Evolutionary conservation across 495 filamentous ascomycete genomes (phyloP).

Genomic region (Talaromyces ruber): DNA sequence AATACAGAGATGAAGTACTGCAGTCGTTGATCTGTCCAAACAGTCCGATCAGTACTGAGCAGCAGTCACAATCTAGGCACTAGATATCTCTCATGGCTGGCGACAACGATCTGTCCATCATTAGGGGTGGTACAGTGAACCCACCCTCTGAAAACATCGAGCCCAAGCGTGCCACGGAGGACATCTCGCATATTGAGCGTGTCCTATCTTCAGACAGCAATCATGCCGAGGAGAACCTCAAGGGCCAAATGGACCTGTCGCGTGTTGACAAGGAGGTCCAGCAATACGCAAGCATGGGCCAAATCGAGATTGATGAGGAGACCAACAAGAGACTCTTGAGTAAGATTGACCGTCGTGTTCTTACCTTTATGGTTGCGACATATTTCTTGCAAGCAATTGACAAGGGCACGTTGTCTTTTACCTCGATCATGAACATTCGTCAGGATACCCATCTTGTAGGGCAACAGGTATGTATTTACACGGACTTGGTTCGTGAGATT

Average conservation of each 20-base stretch:
- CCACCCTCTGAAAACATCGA: neutral
- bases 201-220: neutral
- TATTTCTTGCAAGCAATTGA: constrained; percentile 71
- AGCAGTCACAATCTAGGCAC: neutral
- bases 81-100: neutral
- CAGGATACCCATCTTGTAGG: constrained; percentile 44
- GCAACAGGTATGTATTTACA: constrained; percentile 28
- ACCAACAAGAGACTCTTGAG: constrained; percentile 41
- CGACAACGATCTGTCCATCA: neutral
- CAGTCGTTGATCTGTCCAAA: neutral
- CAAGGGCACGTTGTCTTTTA: constrained; percentile 62
- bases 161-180: neutral
- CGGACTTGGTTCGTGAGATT: neutral
- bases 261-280: constrained; percentile 57
- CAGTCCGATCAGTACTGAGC: neutral
- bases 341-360: constrained; percentile 47
- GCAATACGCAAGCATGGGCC: constrained; percentile 45
- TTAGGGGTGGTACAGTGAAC: neutral
- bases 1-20: neutral
- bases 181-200: neutral
- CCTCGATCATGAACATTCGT: constrained; percentile 60
- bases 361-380: constrained; percentile 39
- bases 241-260: constrained; percentile 41
- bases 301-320: constrained; percentile 43
- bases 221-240: constrained; percentile 23